Evolutionary conservation across 345 rosid species (phyloP).

Genomic region (Raphanus sativus): DNA sequence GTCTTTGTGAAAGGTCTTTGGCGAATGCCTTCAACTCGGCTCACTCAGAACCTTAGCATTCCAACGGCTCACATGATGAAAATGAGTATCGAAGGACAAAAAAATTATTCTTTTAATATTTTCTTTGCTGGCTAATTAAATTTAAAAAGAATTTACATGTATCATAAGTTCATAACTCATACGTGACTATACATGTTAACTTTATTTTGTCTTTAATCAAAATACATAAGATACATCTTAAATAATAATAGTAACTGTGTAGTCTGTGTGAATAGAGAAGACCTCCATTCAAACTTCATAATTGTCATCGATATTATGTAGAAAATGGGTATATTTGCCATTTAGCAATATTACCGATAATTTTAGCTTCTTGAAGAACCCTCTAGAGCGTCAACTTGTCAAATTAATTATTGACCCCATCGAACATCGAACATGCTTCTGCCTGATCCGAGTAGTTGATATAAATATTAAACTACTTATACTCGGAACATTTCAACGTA

Average conservation of each 20-base stretch:
- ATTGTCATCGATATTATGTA: neutral
- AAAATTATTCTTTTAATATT: neutral
- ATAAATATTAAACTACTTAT: neutral
- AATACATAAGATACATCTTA: neutral
- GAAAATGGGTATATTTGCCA: neutral
- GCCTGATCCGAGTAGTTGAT: conserved; percentile 32
- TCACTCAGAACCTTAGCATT: conserved; percentile 36
- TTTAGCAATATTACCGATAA: neutral
- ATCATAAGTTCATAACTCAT: neutral
- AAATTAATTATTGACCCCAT: conserved; percentile 35
- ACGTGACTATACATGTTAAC: neutral
- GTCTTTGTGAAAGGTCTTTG: neutral
- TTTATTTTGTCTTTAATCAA: neutral
- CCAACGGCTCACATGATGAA: neutral
- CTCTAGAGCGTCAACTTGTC: conserved; percentile 37
- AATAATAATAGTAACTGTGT: neutral
- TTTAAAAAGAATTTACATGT: neutral
- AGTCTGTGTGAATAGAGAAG: neutral
- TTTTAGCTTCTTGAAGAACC: conserved; percentile 14
- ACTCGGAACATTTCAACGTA: conserved; percentile 19
- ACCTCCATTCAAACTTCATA: neutral
- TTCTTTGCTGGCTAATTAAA: neutral
- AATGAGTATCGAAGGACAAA: neutral
- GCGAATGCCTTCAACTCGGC: conserved; percentile 47
- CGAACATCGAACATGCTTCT: conserved; percentile 41